These are phyloP conservation scores for Linum trigynum DNA, from an alignment of 345 rosid species.

Conservation along the genomic window DNA sequence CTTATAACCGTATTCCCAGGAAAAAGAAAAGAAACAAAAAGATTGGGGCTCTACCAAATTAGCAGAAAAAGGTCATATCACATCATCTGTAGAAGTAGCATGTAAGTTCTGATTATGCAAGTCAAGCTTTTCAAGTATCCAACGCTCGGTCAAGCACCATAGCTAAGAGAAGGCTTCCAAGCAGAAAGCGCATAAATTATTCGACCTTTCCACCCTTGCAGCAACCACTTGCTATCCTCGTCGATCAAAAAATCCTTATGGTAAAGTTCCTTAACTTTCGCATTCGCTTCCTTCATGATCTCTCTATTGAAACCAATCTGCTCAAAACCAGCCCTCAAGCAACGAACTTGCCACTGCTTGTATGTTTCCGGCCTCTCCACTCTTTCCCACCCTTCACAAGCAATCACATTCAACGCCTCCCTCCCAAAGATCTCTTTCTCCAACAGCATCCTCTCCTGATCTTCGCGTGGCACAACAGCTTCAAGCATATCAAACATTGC, in stretches of 20 bases:
- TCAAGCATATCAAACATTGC: conserved; percentile 12
- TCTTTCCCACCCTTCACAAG: conserved; percentile 10
- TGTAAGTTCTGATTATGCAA: no score
- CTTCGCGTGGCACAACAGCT: conserved; percentile 5
- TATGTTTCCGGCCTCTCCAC: conserved; percentile 12
- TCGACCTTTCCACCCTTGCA: conserved; percentile 12
- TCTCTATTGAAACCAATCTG: not conserved
- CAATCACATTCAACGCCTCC: conserved; percentile 8
- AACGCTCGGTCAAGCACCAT: no score
- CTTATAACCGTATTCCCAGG: no score
- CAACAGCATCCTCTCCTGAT: conserved; percentile 6
- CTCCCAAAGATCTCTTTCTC: conserved; percentile 7
- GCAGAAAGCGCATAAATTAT: conserved; percentile 4
- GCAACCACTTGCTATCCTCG: conserved; percentile 7
- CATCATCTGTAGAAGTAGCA: no score
- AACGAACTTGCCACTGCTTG: conserved; percentile 12
- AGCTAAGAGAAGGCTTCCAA: not conserved
- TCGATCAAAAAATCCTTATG: conserved; percentile 9
- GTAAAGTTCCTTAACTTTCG: conserved; percentile 2
- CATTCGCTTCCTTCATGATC: not conserved
- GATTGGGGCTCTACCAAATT: no score
- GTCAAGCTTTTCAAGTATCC: no score
- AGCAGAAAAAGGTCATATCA: no score
- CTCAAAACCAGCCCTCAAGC: conserved; percentile 7
- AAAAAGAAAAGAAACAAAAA: no score